Evolutionary conservation across 495 filamentous ascomycete species (phyloP).

Genomic region (Talaromyces nanjingensis): DNA sequence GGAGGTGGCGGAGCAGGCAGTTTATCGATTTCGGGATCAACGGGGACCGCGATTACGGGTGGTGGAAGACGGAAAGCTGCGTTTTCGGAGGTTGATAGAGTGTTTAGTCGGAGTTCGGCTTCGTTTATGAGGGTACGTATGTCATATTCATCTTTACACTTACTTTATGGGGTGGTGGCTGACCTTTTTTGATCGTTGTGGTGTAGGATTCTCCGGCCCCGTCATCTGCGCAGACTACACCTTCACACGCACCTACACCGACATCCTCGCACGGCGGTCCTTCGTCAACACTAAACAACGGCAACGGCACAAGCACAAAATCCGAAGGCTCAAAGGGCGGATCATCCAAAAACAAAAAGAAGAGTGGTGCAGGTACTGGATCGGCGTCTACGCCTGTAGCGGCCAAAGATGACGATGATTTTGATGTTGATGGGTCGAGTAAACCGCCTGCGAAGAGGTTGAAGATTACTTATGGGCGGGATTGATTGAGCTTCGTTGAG

Average conservation of each 20-base stretch:
- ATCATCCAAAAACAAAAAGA: conserved; percentile 43
- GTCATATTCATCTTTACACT: conserved; percentile 2
- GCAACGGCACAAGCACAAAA: conserved; percentile 9
- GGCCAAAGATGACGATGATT: conserved; percentile 29
- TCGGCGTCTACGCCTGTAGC: conserved; percentile 15
- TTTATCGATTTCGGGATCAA: conserved; percentile 21
- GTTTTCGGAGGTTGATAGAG: conserved; percentile 42
- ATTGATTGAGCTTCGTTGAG: conserved; percentile 39
- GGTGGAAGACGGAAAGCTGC: conserved; percentile 32
- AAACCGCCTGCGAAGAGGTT: conserved; percentile 41
- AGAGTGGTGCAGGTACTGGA: conserved; percentile 8
- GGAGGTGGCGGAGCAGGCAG: conserved; percentile 31
- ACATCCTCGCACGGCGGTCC: conserved; percentile 34
- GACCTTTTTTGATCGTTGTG: background rate
- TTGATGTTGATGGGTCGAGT: conserved; percentile 23
- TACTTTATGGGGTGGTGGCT: background rate
- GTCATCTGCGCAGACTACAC: conserved; percentile 40
- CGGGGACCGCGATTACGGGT: conserved; percentile 15
- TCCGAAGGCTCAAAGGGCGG: conserved; percentile 12
- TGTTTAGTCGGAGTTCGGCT: conserved; percentile 46
- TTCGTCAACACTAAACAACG: conserved; percentile 21
- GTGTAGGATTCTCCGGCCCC: conserved; percentile 42
- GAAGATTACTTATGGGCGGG: conserved; percentile 45
- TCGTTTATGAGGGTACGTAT: conserved; percentile 43
- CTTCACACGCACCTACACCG: conserved; percentile 44